Percentiles rank a stretch among this genome's conserved stretches.
These are phyloP conservation scores for Trichoderma virens DNA, from an alignment of 495 filamentous ascomycete species.

Conservation along the genomic window DNA sequence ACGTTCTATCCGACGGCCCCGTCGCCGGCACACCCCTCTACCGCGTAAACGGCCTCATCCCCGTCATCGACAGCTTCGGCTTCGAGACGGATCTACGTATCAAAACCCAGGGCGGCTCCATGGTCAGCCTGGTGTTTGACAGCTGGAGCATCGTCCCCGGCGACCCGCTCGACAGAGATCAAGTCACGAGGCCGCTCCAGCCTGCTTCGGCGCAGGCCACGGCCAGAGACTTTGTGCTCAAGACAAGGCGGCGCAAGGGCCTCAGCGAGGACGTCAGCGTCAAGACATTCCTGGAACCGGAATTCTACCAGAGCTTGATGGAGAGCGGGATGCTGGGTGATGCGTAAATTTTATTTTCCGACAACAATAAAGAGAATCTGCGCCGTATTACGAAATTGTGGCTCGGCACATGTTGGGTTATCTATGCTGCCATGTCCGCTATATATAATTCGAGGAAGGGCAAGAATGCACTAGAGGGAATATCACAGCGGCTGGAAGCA, in stretches of 20 bases:
- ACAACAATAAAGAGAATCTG: too few relatives aligned
- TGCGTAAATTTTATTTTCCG: conserved; percentile 9
- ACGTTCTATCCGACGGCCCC: conserved; percentile 87
- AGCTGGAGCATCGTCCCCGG: conserved; percentile 92
- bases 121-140: conserved; percentile 88
- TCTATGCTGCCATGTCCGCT: too few relatives aligned
- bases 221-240: conserved; percentile 90
- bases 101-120: conserved; percentile 77
- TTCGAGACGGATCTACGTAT: conserved; percentile 97
- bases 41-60: conserved; percentile 79
- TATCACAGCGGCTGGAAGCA: too few relatives aligned
- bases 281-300: conserved; percentile 90
- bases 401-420: too few relatives aligned
- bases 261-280: conserved; percentile 92
- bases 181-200: conserved; percentile 75
- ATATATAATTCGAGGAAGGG: too few relatives aligned
- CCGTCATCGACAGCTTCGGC: conserved; percentile 93
- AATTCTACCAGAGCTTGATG: conserved; percentile 79
- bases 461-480: too few relatives aligned
- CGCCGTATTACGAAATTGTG: too few relatives aligned
- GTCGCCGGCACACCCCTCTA: conserved; percentile 96
- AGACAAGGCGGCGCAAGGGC: conserved; percentile 89
- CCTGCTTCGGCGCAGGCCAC: conserved; percentile 79
- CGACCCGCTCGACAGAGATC: conserved; percentile 84
- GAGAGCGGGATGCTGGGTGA: conserved; percentile 76